Percentiles rank a stretch among this genome's conserved stretches.
Evolutionary conservation across 495 filamentous ascomycete genomes (phyloP).

Genomic region (Penicillium canariense): DNA sequence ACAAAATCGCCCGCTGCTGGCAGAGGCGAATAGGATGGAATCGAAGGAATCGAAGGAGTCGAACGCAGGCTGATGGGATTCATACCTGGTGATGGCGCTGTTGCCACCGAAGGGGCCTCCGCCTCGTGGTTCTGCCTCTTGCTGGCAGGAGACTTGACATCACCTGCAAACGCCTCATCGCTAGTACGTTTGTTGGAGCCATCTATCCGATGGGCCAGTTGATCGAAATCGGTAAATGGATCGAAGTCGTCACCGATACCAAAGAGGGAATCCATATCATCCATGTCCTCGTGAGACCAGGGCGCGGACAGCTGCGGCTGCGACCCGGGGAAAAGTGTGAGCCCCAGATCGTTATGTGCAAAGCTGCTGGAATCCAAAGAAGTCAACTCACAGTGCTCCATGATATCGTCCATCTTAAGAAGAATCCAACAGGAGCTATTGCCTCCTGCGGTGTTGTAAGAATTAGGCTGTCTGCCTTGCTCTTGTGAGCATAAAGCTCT

Average conservation of each 20-base stretch:
- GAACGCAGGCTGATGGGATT: not conserved
- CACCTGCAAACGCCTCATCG: constrained; percentile 1
- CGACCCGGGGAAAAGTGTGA: constrained; percentile 17
- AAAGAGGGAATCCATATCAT: not conserved
- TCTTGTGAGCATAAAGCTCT: not conserved
- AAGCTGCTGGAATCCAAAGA: not conserved
- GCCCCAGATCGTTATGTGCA: constrained; percentile 12
- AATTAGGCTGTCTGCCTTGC: no score
- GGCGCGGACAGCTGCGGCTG: constrained; percentile 6
- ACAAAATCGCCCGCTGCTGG: not conserved
- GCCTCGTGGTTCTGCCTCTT: not conserved
- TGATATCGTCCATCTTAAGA: not conserved
- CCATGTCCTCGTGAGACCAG: not conserved
- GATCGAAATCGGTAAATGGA: constrained; percentile 4
- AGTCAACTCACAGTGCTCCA: constrained; percentile 13
- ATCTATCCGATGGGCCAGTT: not conserved
- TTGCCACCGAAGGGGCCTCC: not conserved
- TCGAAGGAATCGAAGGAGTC: not conserved
- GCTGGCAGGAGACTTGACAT: not conserved
- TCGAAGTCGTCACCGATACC: constrained; percentile 5
- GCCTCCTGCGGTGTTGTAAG: not conserved
- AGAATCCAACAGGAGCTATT: not conserved
- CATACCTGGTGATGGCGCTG: not conserved
- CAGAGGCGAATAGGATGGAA: not conserved
- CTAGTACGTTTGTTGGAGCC: not conserved